Base-by-base conservation (phyloP, 495 filamentous ascomycete genomes). In the Parathielavia appendiculata region DNA sequence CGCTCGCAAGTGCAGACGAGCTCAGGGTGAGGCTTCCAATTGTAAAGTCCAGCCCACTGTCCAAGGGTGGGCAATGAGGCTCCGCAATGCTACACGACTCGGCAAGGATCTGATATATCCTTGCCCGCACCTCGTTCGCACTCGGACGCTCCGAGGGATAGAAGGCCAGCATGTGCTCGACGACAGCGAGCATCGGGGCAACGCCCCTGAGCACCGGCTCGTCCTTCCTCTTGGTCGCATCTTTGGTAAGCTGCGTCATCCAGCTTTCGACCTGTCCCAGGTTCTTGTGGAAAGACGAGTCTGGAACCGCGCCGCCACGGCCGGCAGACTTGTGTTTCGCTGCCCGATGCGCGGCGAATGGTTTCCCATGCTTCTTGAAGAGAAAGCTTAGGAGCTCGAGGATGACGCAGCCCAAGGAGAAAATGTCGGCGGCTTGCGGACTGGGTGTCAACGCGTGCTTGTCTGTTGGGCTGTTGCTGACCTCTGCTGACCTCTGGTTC, bases 281-380 rank as follows among this genome's bases (percentile, higher is more conserved):
- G 63, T 95, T 93, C 26, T 83, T 83, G 67, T 96, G 92, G 71
- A 92, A 97, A 0, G 86, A 90, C 1, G 86, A 81, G 64, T 96
- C 89, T 11, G 86, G 76, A 10, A 77, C 81, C 30, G 86, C 81
- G 3, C 86, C 86, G 56, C 86, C 86, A 14, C 87, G 79, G 13
- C 87, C 86, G 8, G 81, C 80, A 35, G 64, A 57, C 67, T 78
- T 73, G 69, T 92, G 88, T 53, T 88, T 86, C 1, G 83, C 79
- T 4, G 81, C 76, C 8, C 92, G 89, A 66, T 92, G 87, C 13
- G 84, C 79, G 7, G 82, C 72, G 65, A 96, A 96, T 20, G 85
- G 79, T 19, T 82, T 79, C 0, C 83, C 76, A 34, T 86, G 83
- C 51, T 86, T 83, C 63, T 92, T 90, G 66, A 90, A 79, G 40